These are phyloP conservation scores for Linum lewisii DNA, from an alignment of 345 rosid species.

Conservation along the genomic window DNA sequence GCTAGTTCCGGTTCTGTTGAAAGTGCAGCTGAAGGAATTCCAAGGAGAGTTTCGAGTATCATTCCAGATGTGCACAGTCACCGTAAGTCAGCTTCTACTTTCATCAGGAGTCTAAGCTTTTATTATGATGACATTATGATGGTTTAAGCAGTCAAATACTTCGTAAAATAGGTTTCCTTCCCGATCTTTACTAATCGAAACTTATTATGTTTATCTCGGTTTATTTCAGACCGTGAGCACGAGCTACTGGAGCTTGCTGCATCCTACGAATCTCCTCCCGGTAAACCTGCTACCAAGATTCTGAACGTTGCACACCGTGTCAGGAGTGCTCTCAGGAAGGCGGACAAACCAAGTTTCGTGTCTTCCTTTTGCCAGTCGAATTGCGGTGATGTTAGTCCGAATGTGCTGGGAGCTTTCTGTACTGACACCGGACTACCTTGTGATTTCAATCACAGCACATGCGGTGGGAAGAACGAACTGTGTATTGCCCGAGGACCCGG, in stretches of 20 bases:
- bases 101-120: background rate
- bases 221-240: slow-evolving; percentile 39
- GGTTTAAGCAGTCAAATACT: background rate
- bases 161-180: background rate
- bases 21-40: slow-evolving; percentile 32
- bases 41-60: slow-evolving; percentile 67
- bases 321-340: slow-evolving; percentile 65
- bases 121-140: background rate
- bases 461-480: slow-evolving; percentile 82
- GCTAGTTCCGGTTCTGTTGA: slow-evolving; percentile 32
- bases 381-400: slow-evolving; percentile 99
- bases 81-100: slow-evolving; percentile 36
- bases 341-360: slow-evolving; percentile 77
- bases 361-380: slow-evolving; percentile 96
- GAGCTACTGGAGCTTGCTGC: slow-evolving; percentile 90
- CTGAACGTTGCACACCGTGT: slow-evolving; percentile 70
- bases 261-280: slow-evolving; percentile 67
- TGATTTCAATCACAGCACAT: slow-evolving; percentile 98
- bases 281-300: slow-evolving; percentile 51
- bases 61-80: slow-evolving; percentile 32
- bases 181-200: background rate
- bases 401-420: slow-evolving; percentile 94
- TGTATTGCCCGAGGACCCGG: slow-evolving; percentile 99
- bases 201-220: slow-evolving; percentile 2
- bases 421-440: slow-evolving; percentile 81